Evolutionary conservation across 208 protist genomes (phyloP), one percentile per base, ranked within the genome.

Genomic region (Phytomonas francai): DNA sequence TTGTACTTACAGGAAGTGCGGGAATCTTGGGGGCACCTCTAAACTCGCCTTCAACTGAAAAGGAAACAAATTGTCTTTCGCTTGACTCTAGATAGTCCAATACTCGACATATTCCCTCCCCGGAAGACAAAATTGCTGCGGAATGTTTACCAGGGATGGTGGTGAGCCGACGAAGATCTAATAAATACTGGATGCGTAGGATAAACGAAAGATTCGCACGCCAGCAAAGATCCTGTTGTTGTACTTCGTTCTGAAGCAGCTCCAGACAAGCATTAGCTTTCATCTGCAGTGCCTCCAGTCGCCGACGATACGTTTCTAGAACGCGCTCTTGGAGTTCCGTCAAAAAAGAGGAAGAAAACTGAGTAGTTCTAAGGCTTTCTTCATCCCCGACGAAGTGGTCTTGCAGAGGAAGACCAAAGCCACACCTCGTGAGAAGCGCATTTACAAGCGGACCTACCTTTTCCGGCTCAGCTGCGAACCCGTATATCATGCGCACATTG

Each of bases 401-500:
- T 11, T 45, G 39, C 19, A 14, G 39, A 11, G 39, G 39, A 60
- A 60, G 28, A 60, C 57, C 28, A 29, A 32, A 59, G 0, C 71
- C 65, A 31, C 49, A 68, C 45, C 59, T 39, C 4, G 42, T 27
- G 9, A 76, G 65, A 5, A 76, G 65, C 59, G 63, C 49, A 14
- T 71, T 9, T 27, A 49, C 71, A 27, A 70, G 59, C n/a, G 54
- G 30, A 27, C 60, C 12, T 8, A 45, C 65, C 30, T 70, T 70
- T 11, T 76, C 71, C 9, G 71, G 58, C 30, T 70, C 71, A 11
- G 49, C 7, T 0, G 71, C 64, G 28, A 70, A 56, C 19, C 45
- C 28, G 27, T n/a, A 31, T 0, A 67, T 73, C 16, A 68, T 59
- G 8, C 29, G 27, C 14, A 62, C 63, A 68, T 78, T 80, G 45